Percentiles rank a stretch among this genome's conserved stretches.
Conservation (phyloP, 2,329 filamentous ascomycete genomes). For the Neocucurbitaria cava region DNA sequence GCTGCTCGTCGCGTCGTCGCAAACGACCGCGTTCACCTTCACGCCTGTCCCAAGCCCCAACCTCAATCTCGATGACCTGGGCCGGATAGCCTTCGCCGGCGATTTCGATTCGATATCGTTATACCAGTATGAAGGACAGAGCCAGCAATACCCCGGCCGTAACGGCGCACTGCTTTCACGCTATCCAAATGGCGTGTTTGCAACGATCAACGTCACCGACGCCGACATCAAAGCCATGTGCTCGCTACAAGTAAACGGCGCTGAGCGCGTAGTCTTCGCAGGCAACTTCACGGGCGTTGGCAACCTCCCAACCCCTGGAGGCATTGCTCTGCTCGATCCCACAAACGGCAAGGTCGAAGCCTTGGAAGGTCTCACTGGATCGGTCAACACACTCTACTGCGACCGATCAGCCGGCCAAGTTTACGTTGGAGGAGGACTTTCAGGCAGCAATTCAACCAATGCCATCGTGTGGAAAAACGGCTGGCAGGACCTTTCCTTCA, state of each 20-base stretch:
- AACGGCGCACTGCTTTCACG: slow-evolving; percentile 83
- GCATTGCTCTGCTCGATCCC: slow-evolving; percentile 82
- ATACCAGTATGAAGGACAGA: slow-evolving; percentile 84
- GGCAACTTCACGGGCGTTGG: slow-evolving; percentile 96
- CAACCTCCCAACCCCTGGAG: slow-evolving; percentile 73
- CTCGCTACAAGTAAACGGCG: slow-evolving; percentile 73
- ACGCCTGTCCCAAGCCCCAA: slow-evolving; percentile 70
- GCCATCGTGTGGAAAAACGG: slow-evolving; percentile 79
- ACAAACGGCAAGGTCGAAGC: slow-evolving; percentile 72
- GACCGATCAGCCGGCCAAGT: slow-evolving; percentile 79
- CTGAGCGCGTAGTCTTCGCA: slow-evolving; percentile 79
- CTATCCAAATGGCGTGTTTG: slow-evolving; percentile 85
- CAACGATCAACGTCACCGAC: slow-evolving; percentile 76
- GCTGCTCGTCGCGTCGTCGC: slow-evolving; percentile 39
- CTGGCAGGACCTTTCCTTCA: slow-evolving; percentile 86
- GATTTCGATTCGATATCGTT: slow-evolving; percentile 92
- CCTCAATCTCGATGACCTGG: slow-evolving; percentile 79
- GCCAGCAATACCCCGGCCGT: slow-evolving; percentile 67
- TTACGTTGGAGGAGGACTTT: slow-evolving; percentile 90
- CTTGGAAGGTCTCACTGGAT: slow-evolving; percentile 81
- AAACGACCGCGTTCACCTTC: slow-evolving; percentile 56
- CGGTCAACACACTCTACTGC: slow-evolving; percentile 82
- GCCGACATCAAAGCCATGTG: slow-evolving; percentile 91
- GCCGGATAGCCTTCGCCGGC: slow-evolving; percentile 83
- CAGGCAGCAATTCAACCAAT: slow-evolving; percentile 81